Evolutionary conservation across 1,284 basidiomycete species (phyloP).

Genomic region (Ceratobasidium theobromae): DNA sequence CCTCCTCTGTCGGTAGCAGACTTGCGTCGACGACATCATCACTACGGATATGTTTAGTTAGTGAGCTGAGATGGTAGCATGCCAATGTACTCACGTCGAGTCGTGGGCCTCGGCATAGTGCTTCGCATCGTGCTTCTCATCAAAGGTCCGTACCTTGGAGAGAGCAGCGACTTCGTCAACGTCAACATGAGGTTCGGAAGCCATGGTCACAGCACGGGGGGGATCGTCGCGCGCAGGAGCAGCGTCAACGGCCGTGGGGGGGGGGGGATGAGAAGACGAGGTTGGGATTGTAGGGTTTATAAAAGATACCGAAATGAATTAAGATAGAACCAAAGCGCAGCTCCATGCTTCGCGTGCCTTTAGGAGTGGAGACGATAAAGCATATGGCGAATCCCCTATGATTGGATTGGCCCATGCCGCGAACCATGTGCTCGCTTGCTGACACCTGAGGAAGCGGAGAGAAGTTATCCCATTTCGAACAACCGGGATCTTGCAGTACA

Average conservation of each 20-base stretch:
- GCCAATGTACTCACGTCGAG: background rate
- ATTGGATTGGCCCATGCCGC: slow-evolving; percentile 11
- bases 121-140: slow-evolving; percentile 27
- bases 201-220: slow-evolving; percentile 28
- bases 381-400: background rate
- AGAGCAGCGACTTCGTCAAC: slow-evolving; percentile 23
- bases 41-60: background rate
- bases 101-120: background rate
- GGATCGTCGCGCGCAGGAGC: slow-evolving; percentile 19
- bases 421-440: slow-evolving; percentile 32
- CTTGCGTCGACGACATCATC: slow-evolving; percentile 12
- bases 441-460: slow-evolving; percentile 14
- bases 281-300: background rate
- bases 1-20: slow-evolving; percentile 66
- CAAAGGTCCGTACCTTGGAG: slow-evolving; percentile 27
- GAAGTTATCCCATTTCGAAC: background rate
- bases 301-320: background rate
- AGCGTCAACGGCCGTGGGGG: slow-evolving; percentile 31
- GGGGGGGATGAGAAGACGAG: slow-evolving; percentile 1
- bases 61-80: background rate
- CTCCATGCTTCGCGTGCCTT: slow-evolving; percentile 29
- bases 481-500: background rate
- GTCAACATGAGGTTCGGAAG: slow-evolving; percentile 27
- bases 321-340: slow-evolving; percentile 26
- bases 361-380: slow-evolving; percentile 23